Conservation (phyloP, 495 filamentous ascomycete genomes). For the Chaetomium tenue region DNA sequence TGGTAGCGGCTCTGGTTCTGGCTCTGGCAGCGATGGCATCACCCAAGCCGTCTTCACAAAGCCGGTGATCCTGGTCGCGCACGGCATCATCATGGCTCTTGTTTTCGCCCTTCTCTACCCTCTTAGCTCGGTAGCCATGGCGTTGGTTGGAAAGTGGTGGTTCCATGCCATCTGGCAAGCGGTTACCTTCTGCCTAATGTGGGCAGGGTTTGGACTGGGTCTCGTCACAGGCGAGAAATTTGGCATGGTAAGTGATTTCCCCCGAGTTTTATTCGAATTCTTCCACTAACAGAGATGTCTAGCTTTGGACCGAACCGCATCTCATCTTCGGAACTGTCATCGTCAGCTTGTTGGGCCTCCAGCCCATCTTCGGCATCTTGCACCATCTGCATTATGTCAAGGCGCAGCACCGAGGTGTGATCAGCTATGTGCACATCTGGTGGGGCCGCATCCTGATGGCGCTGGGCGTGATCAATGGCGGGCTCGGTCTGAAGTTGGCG, state of each 20-base stretch:
- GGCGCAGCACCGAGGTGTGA: constrained; percentile 47
- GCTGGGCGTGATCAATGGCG: constrained; percentile 70
- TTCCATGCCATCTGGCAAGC: constrained; percentile 61
- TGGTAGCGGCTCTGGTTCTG: constrained; percentile 29
- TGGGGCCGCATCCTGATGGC: constrained; percentile 60
- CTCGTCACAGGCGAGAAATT: constrained; percentile 46
- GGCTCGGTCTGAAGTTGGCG: constrained; percentile 60
- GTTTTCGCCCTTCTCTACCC: constrained; percentile 57
- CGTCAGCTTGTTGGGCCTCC: constrained; percentile 56
- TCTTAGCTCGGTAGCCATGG: constrained; percentile 56
- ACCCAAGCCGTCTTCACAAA: constrained; percentile 10
- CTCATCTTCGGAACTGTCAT: constrained; percentile 60
- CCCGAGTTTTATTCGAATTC: not conserved
- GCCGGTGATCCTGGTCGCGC: constrained; percentile 33
- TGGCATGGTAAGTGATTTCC: constrained; percentile 37
- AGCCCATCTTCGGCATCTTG: constrained; percentile 61
- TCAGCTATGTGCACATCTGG: constrained; percentile 68
- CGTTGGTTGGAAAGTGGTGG: constrained; percentile 48
- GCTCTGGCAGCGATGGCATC: constrained; percentile 29
- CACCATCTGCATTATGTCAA: constrained; percentile 61
- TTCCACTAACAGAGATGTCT: not conserved
- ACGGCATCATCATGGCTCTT: constrained; percentile 58
- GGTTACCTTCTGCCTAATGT: constrained; percentile 53
- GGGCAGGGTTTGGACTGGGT: constrained; percentile 63
- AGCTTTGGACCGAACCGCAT: constrained; percentile 44